Percentiles rank a stretch among this genome's conserved stretches.
These are phyloP conservation scores for Crithidia bombi DNA, from an alignment of 208 protist genomes.

Conservation along the genomic window DNA sequence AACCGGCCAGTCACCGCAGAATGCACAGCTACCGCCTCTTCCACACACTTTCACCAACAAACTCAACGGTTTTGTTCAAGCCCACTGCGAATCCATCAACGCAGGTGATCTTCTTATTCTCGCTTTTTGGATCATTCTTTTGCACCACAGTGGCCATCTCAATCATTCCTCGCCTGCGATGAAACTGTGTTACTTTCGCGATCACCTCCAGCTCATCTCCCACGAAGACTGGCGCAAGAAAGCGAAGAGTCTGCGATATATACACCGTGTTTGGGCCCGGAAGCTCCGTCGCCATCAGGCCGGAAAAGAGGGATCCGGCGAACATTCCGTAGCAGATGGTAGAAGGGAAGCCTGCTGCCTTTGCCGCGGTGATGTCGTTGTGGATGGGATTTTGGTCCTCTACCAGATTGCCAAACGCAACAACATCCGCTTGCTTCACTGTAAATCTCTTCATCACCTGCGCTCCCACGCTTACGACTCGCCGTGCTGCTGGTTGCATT, in stretches of 20 bases:
- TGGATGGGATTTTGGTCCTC: conserved; percentile 90
- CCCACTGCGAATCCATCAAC: conserved; percentile 77
- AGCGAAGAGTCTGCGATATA: conserved; percentile 82
- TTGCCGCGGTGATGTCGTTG: conserved; percentile 56
- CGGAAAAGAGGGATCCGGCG: conserved; percentile 86
- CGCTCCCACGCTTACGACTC: conserved; percentile 73
- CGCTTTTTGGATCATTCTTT: conserved; percentile 52
- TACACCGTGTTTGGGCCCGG: conserved; percentile 89
- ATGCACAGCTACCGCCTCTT: conserved; percentile 17
- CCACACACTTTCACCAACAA: conserved; percentile 78
- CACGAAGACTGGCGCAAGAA: conserved; percentile 77
- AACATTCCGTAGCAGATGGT: conserved; percentile 87
- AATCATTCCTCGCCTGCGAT: conserved; percentile 62
- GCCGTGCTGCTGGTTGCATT: conserved; percentile 22
- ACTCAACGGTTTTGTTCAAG: conserved; percentile 72
- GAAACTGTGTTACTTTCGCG: conserved; percentile 76
- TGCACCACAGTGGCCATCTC: conserved; percentile 70
- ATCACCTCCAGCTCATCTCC: conserved; percentile 79
- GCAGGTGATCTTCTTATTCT: conserved; percentile 46
- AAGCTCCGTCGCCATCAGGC: conserved; percentile 79
- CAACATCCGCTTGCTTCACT: conserved; percentile 64
- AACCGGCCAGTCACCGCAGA: not conserved
- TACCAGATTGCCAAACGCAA: conserved; percentile 75
- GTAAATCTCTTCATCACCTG: conserved; percentile 45
- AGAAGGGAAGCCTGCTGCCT: conserved; percentile 76